These are phyloP conservation scores for Pouteria campechiana DNA, from an alignment of 179 eudicot species.

Conservation along the genomic window DNA sequence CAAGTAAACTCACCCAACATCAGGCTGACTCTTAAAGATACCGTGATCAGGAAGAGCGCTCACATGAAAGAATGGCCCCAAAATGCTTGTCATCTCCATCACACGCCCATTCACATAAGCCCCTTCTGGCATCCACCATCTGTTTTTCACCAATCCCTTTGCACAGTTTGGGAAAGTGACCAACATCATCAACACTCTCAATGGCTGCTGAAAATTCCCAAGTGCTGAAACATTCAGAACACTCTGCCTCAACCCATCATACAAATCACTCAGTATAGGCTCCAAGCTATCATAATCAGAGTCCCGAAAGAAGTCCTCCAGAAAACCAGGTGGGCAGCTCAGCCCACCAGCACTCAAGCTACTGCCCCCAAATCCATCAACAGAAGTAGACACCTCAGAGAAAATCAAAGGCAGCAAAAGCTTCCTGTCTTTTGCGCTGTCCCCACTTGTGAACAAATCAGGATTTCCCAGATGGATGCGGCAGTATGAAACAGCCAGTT, in stretches of 20 bases:
- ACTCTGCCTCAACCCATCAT: conserved; percentile 82
- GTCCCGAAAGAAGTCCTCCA: conserved; percentile 69
- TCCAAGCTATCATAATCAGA: conserved; percentile 85
- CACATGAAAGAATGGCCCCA: conserved; percentile 93
- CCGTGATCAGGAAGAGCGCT: conserved; percentile 86
- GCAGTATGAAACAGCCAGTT: conserved; percentile 60
- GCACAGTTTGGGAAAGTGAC: conserved; percentile 57
- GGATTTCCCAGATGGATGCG: conserved; percentile 85
- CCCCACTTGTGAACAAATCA: conserved; percentile 56
- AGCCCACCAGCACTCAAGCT: conserved; percentile 32
- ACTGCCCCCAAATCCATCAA: conserved; percentile 64
- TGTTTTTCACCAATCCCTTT: conserved; percentile 62
- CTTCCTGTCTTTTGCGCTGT: conserved; percentile 19
- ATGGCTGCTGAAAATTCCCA: conserved; percentile 93
- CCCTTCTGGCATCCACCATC: conserved; percentile 91
- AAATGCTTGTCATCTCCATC: conserved; percentile 82
- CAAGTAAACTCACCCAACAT: conserved; percentile 96
- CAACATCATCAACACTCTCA: conserved; percentile 69
- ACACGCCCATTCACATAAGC: conserved; percentile 79
- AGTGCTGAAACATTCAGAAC: conserved; percentile 76
- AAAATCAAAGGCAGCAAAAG: conserved; percentile 63
- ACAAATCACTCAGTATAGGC: conserved; percentile 65
- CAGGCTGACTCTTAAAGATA: conserved; percentile 81
- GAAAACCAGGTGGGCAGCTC: conserved; percentile 58
- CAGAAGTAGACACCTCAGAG: conserved; percentile 41